Percentiles rank a stretch among this genome's conserved stretches.
These are phyloP conservation scores for Irineochytrium annulatum DNA, from an alignment of 192 early-diverging fungal genomes.

Conservation along the genomic window DNA sequence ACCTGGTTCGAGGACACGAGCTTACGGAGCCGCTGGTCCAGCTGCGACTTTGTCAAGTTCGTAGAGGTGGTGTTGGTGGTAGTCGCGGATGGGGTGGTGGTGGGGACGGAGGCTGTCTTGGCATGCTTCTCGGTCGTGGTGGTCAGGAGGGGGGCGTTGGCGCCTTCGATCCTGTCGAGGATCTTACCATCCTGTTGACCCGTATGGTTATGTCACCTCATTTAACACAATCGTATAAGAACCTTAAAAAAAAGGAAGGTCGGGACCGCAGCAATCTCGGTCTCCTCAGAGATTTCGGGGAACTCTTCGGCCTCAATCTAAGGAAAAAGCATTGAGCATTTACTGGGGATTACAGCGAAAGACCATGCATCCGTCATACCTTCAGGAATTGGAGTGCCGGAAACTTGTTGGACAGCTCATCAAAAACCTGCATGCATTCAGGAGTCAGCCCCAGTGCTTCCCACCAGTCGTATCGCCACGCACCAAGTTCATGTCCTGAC, in stretches of 20 bases:
- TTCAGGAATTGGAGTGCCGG: conserved; percentile 69
- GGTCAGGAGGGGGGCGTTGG: conserved; percentile 78
- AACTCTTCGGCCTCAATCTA: conserved; percentile 81
- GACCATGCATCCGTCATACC: conserved; percentile 39
- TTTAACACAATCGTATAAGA: not conserved
- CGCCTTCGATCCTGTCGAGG: conserved; percentile 80
- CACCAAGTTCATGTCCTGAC: conserved; percentile 83
- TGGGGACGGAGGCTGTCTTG: conserved; percentile 23
- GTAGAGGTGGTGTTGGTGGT: conserved; percentile 30
- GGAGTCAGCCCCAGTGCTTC: not conserved
- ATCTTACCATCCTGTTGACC: conserved; percentile 53
- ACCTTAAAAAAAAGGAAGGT: conserved; percentile 82
- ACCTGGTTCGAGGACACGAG: conserved; percentile 52
- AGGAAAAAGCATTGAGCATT: not conserved
- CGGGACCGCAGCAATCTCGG: conserved; percentile 89
- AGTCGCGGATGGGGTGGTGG: conserved; percentile 28
- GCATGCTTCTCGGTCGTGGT: conserved; percentile 64
- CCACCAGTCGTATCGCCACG: conserved; percentile 2
- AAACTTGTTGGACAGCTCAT: conserved; percentile 76
- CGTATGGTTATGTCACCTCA: not conserved
- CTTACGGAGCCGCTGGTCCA: conserved; percentile 33
- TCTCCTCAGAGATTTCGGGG: conserved; percentile 79
- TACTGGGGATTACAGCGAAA: not conserved
- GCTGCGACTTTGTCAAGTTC: conserved; percentile 22
- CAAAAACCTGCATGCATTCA: conserved; percentile 55